Evolutionary conservation across 164 flowering plant genomes (phyloP).

Genomic region (Dillenia suffruticosa): DNA sequence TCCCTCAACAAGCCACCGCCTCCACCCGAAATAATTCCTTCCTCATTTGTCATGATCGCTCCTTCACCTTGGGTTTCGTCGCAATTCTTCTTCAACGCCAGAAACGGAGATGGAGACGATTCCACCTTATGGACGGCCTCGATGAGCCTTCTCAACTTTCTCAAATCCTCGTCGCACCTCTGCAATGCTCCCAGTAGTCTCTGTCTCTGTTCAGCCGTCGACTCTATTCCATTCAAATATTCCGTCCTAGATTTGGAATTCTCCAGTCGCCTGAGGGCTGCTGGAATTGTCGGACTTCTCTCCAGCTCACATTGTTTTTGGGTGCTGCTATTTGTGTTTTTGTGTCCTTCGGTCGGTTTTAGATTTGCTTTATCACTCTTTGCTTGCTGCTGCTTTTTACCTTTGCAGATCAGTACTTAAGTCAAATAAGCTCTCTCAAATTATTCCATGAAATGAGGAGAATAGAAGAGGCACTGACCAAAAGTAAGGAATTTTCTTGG

Average conservation of each 20-base stretch:
- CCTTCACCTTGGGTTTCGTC: neutral
- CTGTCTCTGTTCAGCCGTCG: conserved; percentile 51
- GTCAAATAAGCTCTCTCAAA: neutral
- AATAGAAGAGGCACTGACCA: conserved; percentile 20
- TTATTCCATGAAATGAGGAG: neutral
- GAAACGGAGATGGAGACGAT: conserved; percentile 8
- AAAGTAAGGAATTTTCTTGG: conserved; percentile 58
- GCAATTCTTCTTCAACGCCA: neutral
- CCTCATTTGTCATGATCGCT: neutral
- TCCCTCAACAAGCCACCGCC: too few relatives aligned
- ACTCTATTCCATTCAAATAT: conserved; percentile 33
- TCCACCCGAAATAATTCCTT: too few relatives aligned
- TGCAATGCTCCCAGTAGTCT: conserved; percentile 60
- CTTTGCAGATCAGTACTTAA: neutral
- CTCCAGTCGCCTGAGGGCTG: conserved; percentile 41
- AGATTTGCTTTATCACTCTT: too few relatives aligned
- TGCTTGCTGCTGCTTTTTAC: neutral
- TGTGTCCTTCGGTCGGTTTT: too few relatives aligned
- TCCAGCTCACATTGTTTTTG: conserved; percentile 20
- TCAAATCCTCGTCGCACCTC: conserved; percentile 76
- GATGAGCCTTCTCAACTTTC: conserved; percentile 58
- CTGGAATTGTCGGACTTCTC: conserved; percentile 50
- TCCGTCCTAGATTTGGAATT: conserved; percentile 27
- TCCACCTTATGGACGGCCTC: conserved; percentile 34
- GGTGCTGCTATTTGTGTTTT: neutral